Base-by-base conservation (phyloP, 495 filamentous ascomycete species). In the Xylaria intraflava region DNA sequence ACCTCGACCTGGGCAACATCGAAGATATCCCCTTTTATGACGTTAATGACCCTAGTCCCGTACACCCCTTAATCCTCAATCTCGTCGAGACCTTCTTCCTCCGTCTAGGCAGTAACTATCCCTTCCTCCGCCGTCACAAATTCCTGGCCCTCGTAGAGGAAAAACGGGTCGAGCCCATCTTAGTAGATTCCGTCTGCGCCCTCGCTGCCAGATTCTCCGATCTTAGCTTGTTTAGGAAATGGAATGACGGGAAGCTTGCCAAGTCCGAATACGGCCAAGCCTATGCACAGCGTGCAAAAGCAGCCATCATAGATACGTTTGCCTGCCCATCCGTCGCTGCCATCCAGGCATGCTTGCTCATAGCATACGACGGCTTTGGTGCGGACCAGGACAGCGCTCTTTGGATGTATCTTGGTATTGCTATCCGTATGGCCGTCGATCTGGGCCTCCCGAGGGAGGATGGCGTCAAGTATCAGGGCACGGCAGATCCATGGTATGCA, bases 351-450 rank as follows among this genome's bases (percentile, higher is more conserved):
- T 89, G 83, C 42, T 69, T 94, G 26, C 67, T 94, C 39, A 78
- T 94, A 65, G 88, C 88, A 0, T 94, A 94, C 65, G 86, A 90
- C 56, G 84, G 88, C 38, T 94, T 94, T 54, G 89, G 89, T 11
- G 84, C 85, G 19, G 88, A 89, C 58, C 85, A 87, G 55, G 89
- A 92, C 62, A 92, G 88, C 65, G 87, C 88, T 2, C 71, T 94
- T 16, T 94, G 88, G 89, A 92, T 91, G 88, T 91, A 90, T 58
- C 71, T 92, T 14, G 89, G 89, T 0, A 83, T 88, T 52, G 83
- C 88, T 0, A 92, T 94, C 57, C 79, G 89, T 23, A 90, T 94
- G 87, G 87, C 86, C 0, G 81, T 90, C 49, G 89, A 94, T 64
- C 75, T 94, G 4, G 89, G 89, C 2, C 75, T 94, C 59, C 86